A percentile compares a stretch with the other conserved stretches of the same genome.
Evolutionary conservation across 495 filamentous ascomycete genomes (phyloP).

Genomic region (Penicillium alfredii): DNA sequence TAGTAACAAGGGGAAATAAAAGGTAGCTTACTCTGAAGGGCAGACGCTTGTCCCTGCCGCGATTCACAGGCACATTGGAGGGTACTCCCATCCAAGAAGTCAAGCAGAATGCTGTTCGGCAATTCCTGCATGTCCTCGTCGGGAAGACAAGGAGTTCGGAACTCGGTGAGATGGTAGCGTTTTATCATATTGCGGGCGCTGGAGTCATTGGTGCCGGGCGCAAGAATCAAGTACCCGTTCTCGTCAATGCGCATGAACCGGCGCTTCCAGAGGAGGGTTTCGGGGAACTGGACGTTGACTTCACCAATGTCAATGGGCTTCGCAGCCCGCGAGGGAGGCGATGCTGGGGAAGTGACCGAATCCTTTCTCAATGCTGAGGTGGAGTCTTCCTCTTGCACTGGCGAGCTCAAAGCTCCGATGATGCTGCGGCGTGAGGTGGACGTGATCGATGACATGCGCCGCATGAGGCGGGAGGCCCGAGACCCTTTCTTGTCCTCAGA

Average conservation of each 20-base stretch:
- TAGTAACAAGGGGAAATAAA: too few species aligned
- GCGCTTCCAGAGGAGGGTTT: conserved; percentile 88
- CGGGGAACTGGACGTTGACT: conserved; percentile 90
- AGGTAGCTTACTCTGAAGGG: conserved; percentile 57
- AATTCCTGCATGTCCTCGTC: conserved; percentile 86
- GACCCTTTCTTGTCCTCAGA: conserved; percentile 62
- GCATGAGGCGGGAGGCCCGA: conserved; percentile 67
- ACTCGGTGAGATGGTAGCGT: conserved; percentile 75
- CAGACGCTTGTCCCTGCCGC: conserved; percentile 59
- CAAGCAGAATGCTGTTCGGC: conserved; percentile 77
- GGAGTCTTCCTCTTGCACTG: conserved; percentile 57
- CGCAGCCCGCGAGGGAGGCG: conserved; percentile 15
- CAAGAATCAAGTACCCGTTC: conserved; percentile 70
- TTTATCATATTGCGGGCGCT: conserved; percentile 54
- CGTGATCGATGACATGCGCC: conserved; percentile 69
- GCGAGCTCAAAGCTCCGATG: conserved; percentile 47
- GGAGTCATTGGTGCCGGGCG: conserved; percentile 43
- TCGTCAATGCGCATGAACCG: conserved; percentile 73
- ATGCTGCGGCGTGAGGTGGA: conserved; percentile 56
- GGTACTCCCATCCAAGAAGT: conserved; percentile 75
- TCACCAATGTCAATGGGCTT: conserved; percentile 67
- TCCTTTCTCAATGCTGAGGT: conserved; percentile 30
- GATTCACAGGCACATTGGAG: conserved; percentile 85
- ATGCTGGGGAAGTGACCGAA: conserved; percentile 24
- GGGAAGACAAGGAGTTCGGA: conserved; percentile 68